A percentile compares a stretch with the other conserved stretches of the same genome.
These are phyloP conservation scores for Diaporthe velutina DNA, from an alignment of 2,329 filamentous ascomycete genomes.

Conservation along the genomic window DNA sequence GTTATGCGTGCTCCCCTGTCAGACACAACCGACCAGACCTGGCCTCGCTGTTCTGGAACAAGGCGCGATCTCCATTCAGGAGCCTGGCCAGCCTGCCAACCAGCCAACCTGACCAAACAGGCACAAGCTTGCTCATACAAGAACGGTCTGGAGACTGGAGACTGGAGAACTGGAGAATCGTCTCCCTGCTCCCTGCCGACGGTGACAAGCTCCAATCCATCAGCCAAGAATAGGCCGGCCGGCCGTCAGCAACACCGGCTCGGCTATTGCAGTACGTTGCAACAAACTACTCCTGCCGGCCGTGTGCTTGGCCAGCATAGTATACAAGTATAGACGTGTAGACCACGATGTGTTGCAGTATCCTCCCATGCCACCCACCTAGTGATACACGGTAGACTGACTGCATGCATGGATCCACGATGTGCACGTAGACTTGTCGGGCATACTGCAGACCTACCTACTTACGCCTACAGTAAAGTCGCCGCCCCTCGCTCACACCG, in stretches of 20 bases:
- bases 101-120: slow-evolving; percentile 1
- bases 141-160: slow-evolving; percentile 16
- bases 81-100: not conserved
- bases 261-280: not conserved
- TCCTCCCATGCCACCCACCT: not conserved
- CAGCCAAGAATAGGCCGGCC: slow-evolving; percentile 19
- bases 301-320: not conserved
- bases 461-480: not conserved
- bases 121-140: slow-evolving; percentile 5
- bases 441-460: not conserved
- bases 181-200: slow-evolving; percentile 18
- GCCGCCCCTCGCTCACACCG: slow-evolving; percentile 9
- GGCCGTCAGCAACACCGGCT: too few species aligned
- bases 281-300: not conserved
- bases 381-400: not conserved
- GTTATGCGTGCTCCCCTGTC: not conserved
- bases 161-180: not conserved
- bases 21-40: slow-evolving; percentile 33
- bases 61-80: slow-evolving; percentile 12
- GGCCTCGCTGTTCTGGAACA: slow-evolving; percentile 36
- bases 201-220: slow-evolving; percentile 23
- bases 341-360: not conserved
- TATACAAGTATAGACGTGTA: not conserved
- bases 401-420: not conserved
- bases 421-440: not conserved